Conservation (phyloP, 148 eudicot species). For the Suaeda aralocaspica region DNA sequence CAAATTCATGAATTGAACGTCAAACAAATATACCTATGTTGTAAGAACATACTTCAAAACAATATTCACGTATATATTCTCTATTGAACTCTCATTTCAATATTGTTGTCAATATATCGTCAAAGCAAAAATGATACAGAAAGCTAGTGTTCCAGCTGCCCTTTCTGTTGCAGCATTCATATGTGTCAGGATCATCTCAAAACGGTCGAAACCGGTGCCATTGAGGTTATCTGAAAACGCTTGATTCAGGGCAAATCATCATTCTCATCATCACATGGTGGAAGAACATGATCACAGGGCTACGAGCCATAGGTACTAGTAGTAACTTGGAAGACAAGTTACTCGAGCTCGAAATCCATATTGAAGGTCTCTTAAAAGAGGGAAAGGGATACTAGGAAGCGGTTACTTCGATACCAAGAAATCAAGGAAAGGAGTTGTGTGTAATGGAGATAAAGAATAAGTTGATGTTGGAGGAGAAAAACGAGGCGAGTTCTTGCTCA, state of each 20-base stretch:
- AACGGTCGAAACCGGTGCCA: slow-evolving; percentile 7
- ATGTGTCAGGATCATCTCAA: slow-evolving; percentile 22
- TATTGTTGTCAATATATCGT: not conserved
- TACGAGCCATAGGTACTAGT: not conserved
- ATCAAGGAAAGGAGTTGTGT: slow-evolving; percentile 41
- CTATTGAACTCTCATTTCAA: not conserved
- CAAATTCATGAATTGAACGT: not conserved
- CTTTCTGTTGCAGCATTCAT: slow-evolving; percentile 44
- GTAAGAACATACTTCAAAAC: not conserved
- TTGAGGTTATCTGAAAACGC: not conserved
- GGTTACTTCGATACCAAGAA: slow-evolving; percentile 31
- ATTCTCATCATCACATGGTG: slow-evolving; percentile 5
- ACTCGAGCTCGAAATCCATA: slow-evolving; percentile 23
- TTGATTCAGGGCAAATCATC: not conserved
- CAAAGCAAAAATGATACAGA: slow-evolving; percentile 39
- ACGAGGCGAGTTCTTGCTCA: slow-evolving; percentile 36
- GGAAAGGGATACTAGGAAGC: slow-evolving; percentile 28
- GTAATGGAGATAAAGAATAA: slow-evolving; percentile 35
- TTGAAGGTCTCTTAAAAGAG: slow-evolving; percentile 35
- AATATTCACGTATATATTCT: not conserved
- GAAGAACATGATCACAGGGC: not conserved
- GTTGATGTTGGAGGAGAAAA: slow-evolving; percentile 32
- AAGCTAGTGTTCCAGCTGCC: slow-evolving; percentile 44
- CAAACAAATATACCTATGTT: not conserved
- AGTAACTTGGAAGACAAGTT: slow-evolving; percentile 32